Conservation (phyloP, 2,329 filamentous ascomycete genomes). For the Pseudogymnoascus sp. region DNA sequence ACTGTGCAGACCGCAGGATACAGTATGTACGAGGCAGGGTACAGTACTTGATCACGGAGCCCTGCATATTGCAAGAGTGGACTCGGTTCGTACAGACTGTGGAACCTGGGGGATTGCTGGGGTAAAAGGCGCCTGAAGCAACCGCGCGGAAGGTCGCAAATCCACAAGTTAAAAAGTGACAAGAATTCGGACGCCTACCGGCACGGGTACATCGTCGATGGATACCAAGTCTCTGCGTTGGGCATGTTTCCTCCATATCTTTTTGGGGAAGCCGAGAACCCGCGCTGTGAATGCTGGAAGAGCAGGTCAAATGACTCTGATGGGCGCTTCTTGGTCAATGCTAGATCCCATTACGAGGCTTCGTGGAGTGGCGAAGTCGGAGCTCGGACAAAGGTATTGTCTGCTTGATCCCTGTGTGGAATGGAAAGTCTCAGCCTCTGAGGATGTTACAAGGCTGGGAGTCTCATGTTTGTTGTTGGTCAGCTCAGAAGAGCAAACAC, state of each 20-base stretch:
- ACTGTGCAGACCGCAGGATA: background rate
- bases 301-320: background rate
- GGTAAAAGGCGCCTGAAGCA: constrained; percentile 5
- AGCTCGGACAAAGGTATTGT: background rate
- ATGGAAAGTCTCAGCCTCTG: background rate
- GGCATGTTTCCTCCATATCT: background rate
- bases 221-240: background rate
- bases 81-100: background rate
- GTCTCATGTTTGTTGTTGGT: background rate
- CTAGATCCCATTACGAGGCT: background rate
- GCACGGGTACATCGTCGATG: background rate
- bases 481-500: background rate
- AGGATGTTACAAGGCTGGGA: background rate
- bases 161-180: background rate
- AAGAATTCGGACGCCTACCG: background rate
- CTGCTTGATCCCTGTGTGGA: background rate
- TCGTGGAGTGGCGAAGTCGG: background rate
- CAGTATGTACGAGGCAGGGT: background rate
- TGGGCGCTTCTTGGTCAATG: background rate
- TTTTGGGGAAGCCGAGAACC: background rate
- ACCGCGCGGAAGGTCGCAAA: constrained; percentile 4
- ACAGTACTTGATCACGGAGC: background rate
- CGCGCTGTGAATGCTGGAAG: background rate
- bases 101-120: background rate
- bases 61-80: constrained; percentile 4